Evolutionary conservation across 2,329 filamentous ascomycete genomes (phyloP), one percentile per base, ranked within the genome.

Genomic region (Calonectria fujianensis): DNA sequence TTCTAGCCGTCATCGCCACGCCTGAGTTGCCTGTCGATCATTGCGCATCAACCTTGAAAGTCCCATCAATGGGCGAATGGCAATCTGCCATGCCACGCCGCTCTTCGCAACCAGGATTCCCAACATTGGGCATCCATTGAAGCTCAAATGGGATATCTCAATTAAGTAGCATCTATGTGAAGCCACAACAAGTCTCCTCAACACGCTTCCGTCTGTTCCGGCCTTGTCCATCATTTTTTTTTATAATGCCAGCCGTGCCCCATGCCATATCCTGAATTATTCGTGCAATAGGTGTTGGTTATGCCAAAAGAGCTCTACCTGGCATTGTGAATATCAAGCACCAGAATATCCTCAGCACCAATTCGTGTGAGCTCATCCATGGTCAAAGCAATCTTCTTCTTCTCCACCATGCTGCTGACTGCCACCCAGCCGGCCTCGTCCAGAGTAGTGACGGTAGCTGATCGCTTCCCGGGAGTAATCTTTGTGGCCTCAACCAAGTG

Each of bases 401-500:
- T 95, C 88, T 95, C 93, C 9, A 98, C 96, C 96, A 98, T 98
- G 65, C 93, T 93, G 83, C 93, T 95, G 76, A 98, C 94, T n/a
- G 96, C 96, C 45, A 98, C 95, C 96, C 96, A 98, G 69, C 93
- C 94, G 71, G 95, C 92, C 82, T 95, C 94, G 79, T 98, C 96
- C 4, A 99, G 89, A 20, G 94, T 89, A n/a, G 94, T 98, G 79
- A 98, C 90, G 2, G 96, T 98, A 3, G 97, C 95, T 2, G 97
- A 96, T 66, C 97, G 94, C 88, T 97, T 98, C 76, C 97, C 97
- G 0, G 97, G 97, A 0, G 97, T 98, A 83, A 98, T 94, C 79
- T 90, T 90, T 61, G 90, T 91, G 11, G 94, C 96, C 39, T 88
- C 87, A 10, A 89, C 82, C 72, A 99, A 91, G 69, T 91, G 90